Evolutionary conservation across 768 basidiomycete genomes (phyloP).

Genomic region (Lactarius psammicola): DNA sequence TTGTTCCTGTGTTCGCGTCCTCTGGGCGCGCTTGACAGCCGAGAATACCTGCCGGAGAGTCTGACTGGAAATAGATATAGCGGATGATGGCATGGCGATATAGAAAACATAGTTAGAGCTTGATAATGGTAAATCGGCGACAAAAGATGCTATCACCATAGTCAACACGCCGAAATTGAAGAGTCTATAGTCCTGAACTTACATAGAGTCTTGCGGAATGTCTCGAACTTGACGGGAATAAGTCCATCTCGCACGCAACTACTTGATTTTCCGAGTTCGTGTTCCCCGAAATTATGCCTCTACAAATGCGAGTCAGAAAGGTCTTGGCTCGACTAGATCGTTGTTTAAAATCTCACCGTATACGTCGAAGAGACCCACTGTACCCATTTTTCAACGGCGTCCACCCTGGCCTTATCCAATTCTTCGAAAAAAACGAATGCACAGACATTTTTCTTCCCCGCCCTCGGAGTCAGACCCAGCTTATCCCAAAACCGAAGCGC

Average conservation of each 20-base stretch:
- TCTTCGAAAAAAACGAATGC: conserved; percentile 71
- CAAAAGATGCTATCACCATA: conserved; percentile 47
- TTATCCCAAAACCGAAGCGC: conserved; percentile 86
- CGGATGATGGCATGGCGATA: conserved; percentile 57
- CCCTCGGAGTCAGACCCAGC: conserved; percentile 66
- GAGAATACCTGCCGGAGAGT: conserved; percentile 68
- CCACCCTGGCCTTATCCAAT: conserved; percentile 46
- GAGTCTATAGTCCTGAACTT: conserved; percentile 25
- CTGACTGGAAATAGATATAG: conserved; percentile 63
- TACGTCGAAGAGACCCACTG: conserved; percentile 52
- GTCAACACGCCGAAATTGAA: conserved; percentile 8
- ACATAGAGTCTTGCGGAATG: conserved; percentile 69
- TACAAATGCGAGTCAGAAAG: conserved; percentile 34
- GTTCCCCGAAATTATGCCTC: conserved; percentile 60
- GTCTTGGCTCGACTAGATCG: not conserved
- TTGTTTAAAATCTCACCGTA: conserved; percentile 46
- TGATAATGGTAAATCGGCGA: conserved; percentile 42
- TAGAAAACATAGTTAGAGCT: conserved; percentile 59
- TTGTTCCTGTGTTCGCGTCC: conserved; percentile 46
- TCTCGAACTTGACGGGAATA: conserved; percentile 62
- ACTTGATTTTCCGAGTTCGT: conserved; percentile 51
- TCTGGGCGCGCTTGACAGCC: conserved; percentile 55
- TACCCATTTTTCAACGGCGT: conserved; percentile 60
- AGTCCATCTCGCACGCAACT: conserved; percentile 54
- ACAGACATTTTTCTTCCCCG: conserved; percentile 67